Conservation (phyloP, 2,329 filamentous ascomycete species). For the Aspergillus sclerotialis region DNA sequence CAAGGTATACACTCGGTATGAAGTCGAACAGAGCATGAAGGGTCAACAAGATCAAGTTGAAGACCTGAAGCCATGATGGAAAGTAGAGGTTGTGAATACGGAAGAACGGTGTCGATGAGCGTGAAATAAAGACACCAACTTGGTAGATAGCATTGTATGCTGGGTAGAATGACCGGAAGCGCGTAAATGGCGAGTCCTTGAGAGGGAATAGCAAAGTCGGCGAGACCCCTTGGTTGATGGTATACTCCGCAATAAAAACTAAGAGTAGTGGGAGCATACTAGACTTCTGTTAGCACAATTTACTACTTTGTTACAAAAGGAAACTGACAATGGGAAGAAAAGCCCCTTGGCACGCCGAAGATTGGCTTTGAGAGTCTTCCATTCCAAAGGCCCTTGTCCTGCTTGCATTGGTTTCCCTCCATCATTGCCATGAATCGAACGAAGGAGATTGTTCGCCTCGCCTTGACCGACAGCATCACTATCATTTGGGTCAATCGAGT, state of each 20-base stretch:
- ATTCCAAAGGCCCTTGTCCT: constrained; percentile 12
- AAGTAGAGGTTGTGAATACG: constrained; percentile 74
- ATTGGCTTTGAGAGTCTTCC: constrained; percentile 41
- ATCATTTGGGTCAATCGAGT: constrained; percentile 17
- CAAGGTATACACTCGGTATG: constrained; percentile 76
- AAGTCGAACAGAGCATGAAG: constrained; percentile 73
- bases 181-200: constrained; percentile 64
- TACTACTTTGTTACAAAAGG: not conserved
- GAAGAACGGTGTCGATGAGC: constrained; percentile 82
- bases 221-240: constrained; percentile 90
- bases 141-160: constrained; percentile 95
- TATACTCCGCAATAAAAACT: constrained; percentile 94
- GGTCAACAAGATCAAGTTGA: constrained; percentile 67
- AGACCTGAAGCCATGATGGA: constrained; percentile 73
- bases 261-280: constrained; percentile 84
- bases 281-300: constrained; percentile 8
- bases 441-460: constrained; percentile 26
- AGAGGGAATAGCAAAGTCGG: constrained; percentile 87
- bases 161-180: constrained; percentile 85
- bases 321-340: constrained; percentile 61
- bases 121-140: constrained; percentile 87
- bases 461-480: constrained; percentile 12
- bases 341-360: constrained; percentile 62
- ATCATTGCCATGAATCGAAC: constrained; percentile 10
- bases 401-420: constrained; percentile 13